A percentile compares a stretch with the other conserved stretches of the same genome.
These are phyloP conservation scores for Cyphellophora europaea DNA, from an alignment of 2,329 filamentous ascomycete genomes.

Conservation along the genomic window DNA sequence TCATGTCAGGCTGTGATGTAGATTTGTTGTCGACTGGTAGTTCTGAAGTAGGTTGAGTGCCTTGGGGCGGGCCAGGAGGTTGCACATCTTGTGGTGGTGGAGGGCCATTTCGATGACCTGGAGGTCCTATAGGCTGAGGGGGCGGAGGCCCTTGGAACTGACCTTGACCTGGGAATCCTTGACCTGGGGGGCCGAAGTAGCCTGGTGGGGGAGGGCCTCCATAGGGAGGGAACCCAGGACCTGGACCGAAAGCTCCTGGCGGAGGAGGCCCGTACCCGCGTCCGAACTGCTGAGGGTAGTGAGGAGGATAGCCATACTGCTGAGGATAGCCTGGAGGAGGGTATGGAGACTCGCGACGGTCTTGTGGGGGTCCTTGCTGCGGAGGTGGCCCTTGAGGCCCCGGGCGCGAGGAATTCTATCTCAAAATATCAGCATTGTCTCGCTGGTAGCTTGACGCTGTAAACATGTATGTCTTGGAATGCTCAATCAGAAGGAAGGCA, in stretches of 20 bases:
- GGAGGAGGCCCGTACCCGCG: slow-evolving; percentile 38
- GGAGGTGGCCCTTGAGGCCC: slow-evolving; percentile 29
- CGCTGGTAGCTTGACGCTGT: no score
- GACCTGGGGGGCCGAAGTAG: slow-evolving; percentile 59
- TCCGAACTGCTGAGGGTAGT: slow-evolving; percentile 37
- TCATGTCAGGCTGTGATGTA: slow-evolving; percentile 20
- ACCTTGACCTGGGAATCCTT: slow-evolving; percentile 62
- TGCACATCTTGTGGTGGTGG: slow-evolving; percentile 20
- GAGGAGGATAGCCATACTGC: slow-evolving; percentile 35
- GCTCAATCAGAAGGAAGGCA: slow-evolving; percentile 97
- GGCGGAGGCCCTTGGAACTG: slow-evolving; percentile 31
- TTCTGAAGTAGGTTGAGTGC: slow-evolving; percentile 31
- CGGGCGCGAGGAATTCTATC: slow-evolving; percentile 34
- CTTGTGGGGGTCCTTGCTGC: slow-evolving; percentile 36
- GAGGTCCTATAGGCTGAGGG: slow-evolving; percentile 49
- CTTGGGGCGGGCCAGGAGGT: slow-evolving; percentile 18
- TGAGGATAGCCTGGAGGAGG: slow-evolving; percentile 30
- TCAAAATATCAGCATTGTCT: no score
- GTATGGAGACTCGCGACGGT: slow-evolving; percentile 30
- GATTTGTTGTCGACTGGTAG: slow-evolving; percentile 32
- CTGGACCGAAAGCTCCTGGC: slow-evolving; percentile 43
- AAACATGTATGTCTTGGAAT: no score
- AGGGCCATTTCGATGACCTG: slow-evolving; percentile 33
- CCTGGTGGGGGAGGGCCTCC: slow-evolving; percentile 61
- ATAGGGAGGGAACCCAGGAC: slow-evolving; percentile 64